These are phyloP conservation scores for Termitomyces sp. DNA, from an alignment of 768 basidiomycete species.

Conservation along the genomic window DNA sequence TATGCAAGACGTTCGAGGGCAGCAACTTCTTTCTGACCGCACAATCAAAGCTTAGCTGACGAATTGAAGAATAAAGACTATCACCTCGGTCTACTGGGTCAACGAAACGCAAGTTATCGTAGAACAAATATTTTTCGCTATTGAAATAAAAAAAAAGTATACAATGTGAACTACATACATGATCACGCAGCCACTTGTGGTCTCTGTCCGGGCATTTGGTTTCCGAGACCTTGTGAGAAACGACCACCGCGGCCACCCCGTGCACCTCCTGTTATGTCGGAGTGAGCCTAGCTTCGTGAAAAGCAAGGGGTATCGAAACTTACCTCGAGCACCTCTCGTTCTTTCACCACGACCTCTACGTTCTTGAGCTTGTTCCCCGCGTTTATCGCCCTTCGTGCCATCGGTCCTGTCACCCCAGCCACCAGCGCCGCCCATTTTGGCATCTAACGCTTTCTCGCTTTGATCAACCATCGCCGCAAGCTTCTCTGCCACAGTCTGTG, in stretches of 20 bases:
- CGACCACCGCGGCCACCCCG: constrained; percentile 67
- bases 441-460: constrained; percentile 85
- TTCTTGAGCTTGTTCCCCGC: constrained; percentile 75
- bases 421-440: constrained; percentile 66
- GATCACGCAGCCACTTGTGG: constrained; percentile 17
- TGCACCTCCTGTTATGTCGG: constrained; percentile 41
- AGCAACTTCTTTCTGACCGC: background rate
- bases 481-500: constrained; percentile 85
- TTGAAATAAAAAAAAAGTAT: background rate
- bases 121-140: background rate
- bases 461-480: constrained; percentile 82
- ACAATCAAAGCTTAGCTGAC: background rate
- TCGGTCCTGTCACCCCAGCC: constrained; percentile 68
- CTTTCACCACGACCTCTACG: constrained; percentile 72
- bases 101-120: background rate
- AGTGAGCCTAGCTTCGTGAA: background rate
- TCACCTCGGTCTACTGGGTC: background rate
- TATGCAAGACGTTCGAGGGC: background rate
- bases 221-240: constrained; percentile 81
- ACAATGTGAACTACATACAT: background rate
- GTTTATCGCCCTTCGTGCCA: constrained; percentile 70
- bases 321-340: constrained; percentile 58
- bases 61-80: background rate
- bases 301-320: constrained; percentile 3
- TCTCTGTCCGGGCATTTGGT: constrained; percentile 57